Percentiles rank a stretch among this genome's conserved stretches.
Evolutionary conservation across 148 eudicot species (phyloP).

Genomic region (Amaranthus palmeri): DNA sequence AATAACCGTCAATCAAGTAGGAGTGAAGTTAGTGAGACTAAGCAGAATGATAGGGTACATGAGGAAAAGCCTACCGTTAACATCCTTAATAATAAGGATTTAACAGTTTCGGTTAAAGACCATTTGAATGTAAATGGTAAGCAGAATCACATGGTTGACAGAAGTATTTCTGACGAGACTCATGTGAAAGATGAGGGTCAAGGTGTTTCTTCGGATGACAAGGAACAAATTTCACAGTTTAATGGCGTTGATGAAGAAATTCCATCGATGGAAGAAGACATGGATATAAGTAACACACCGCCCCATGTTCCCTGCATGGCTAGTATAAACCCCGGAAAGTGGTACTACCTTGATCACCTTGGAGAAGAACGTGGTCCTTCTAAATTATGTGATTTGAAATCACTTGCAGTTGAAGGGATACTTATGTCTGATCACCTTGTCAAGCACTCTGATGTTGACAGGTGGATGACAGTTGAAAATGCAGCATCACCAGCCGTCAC

Average conservation of each 20-base stretch:
- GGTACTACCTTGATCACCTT: constrained; percentile 78
- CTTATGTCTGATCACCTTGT: constrained; percentile 85
- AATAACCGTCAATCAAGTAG: constrained; percentile 38
- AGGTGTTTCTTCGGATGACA: constrained; percentile 22
- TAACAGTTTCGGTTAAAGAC: constrained; percentile 33
- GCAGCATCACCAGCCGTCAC: constrained; percentile 82
- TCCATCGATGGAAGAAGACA: constrained; percentile 96
- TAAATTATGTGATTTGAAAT: constrained; percentile 63
- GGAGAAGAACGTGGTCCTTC: constrained; percentile 88
- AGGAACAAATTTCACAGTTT: constrained; percentile 35
- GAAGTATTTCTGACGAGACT: constrained; percentile 22
- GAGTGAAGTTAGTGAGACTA: constrained; percentile 49
- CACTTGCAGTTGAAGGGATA: constrained; percentile 65
- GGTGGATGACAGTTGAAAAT: constrained; percentile 96
- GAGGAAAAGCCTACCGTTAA: constrained; percentile 45
- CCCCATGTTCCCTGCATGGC: constrained; percentile 62
- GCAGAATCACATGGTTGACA: constrained; percentile 36
- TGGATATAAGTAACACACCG: constrained; percentile 97
- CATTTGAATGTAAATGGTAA: constrained; percentile 29
- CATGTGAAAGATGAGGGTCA: constrained; percentile 34
- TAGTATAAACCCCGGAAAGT: constrained; percentile 55
- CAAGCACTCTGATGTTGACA: constrained; percentile 77
- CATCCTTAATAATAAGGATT: constrained; percentile 34
- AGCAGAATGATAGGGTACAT: constrained; percentile 34
- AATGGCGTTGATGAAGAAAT: constrained; percentile 52